Base-by-base conservation (phyloP, 768 basidiomycete genomes). In the Leccinum obscurum region DNA sequence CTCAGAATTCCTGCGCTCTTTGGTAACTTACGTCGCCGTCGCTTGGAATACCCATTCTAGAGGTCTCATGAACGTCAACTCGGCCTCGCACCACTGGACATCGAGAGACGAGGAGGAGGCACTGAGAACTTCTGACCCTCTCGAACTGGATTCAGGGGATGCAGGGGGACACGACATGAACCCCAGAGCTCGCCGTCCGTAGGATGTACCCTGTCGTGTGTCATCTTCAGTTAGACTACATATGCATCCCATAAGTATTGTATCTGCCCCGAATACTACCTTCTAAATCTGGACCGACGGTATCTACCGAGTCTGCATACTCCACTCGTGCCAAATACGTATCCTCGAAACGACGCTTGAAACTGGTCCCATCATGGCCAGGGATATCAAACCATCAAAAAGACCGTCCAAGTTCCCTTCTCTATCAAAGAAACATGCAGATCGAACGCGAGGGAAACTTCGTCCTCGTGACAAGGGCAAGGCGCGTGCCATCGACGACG, bases 381-480 rank as follows among this genome's bases (percentile, higher is more conserved):
- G 56, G 54, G 55, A 58, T 39, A 51, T 58, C 46, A 66, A 50
- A 53, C 24, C 28, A 57, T 62, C 68, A 49, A 69, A 59, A 60
- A 41, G 64, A 34, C 39, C 5, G 3, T 57, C 55, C 26, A 64
- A 64, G 22, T 9, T 24, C 39, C 59, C 24, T 6, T 15, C 35
- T 1, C 58, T 46, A 3, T 28, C 50, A 30, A 77, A 76, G 54
- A 76, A 69, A 53, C 83, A 82, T 61, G 77, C 78, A 54, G 84
- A 80, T 73, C 81, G 83, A 50, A 78, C 79, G 20, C 77, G 78
- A 30, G 75, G 73, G 55, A 85, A 83, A 54, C 60, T 69, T 24
- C 61, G 62, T 56, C 14, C 41, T 6, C 48, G 55, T 15, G 52
- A 11, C 35, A 62, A 57, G 34, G 58, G 49, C 22, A 76, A 77